A percentile compares a stretch with the other conserved stretches of the same genome.
phyloP scores from a whole-genome alignment of 352 stramenopile species.

The Globisporangium megalacanthum region DNA sequence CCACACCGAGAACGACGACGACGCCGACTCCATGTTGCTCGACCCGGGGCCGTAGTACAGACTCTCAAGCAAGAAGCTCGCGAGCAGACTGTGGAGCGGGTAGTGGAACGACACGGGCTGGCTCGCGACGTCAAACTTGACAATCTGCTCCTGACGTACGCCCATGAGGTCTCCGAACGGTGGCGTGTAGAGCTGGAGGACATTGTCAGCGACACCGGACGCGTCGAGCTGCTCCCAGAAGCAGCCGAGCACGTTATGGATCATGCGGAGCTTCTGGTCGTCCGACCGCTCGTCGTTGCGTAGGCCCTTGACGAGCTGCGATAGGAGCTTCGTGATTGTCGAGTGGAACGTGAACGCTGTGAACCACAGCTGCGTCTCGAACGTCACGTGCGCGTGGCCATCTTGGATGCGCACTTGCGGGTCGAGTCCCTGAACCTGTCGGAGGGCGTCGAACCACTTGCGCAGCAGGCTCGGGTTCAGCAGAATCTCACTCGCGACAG shows the following conservation, averaged over 20 bases:
- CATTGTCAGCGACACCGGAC: conserved; percentile 30
- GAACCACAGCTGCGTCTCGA: conserved; percentile 92
- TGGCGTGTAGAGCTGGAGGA: conserved; percentile 47
- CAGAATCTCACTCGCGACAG: conserved; percentile 56
- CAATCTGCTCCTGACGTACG: conserved; percentile 38
- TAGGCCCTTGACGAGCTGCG: conserved; percentile 55
- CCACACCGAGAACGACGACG: conserved; percentile 20
- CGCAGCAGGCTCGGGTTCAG: conserved; percentile 44
- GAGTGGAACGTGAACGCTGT: conserved; percentile 90
- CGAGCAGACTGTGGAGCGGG: conserved; percentile 82
- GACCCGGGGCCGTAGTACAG: conserved; percentile 46
- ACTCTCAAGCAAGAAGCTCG: conserved; percentile 74
- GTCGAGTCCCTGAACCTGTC: conserved; percentile 77
- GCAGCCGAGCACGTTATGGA: conserved; percentile 62
- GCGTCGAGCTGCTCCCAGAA: conserved; percentile 73
- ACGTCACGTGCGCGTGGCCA: conserved; percentile 90
- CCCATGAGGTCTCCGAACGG: conserved; percentile 60
- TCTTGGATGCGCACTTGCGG: conserved; percentile 70
- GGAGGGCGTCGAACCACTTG: conserved; percentile 69
- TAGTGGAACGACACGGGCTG: conserved; percentile 88
- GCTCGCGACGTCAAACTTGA: conserved; percentile 71
- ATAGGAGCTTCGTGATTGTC: conserved; percentile 57
- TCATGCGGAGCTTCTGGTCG: conserved; percentile 44
- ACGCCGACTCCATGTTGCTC: conserved; percentile 5
- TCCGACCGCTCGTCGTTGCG: conserved; percentile 44